Percentiles rank a stretch among this genome's conserved stretches.
These are phyloP conservation scores for Candida tropicalis DNA, from an alignment of 1,139 yeast species.

Conservation along the genomic window DNA sequence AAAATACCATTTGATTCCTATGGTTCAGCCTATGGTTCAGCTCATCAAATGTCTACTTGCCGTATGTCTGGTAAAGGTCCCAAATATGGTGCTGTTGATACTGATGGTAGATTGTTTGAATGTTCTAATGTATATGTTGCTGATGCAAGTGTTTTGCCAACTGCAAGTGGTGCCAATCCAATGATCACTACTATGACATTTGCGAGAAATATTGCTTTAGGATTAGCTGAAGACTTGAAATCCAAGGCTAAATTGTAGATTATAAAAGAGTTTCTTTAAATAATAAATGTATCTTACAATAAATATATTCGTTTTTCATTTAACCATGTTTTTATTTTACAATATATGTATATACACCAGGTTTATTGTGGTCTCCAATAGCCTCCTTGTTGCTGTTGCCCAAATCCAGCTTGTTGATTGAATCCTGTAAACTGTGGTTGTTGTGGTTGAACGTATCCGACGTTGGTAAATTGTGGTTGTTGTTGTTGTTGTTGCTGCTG, in stretches of 20 bases:
- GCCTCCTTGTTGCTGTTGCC: slow-evolving; percentile 18
- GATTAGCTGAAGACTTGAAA: slow-evolving; percentile 37
- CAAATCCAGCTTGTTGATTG: slow-evolving; percentile 15
- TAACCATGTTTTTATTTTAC: not conserved
- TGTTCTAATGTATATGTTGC: slow-evolving; percentile 57
- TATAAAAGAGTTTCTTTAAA: not conserved
- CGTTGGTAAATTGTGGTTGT: slow-evolving; percentile 18
- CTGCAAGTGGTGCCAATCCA: slow-evolving; percentile 65
- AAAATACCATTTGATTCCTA: slow-evolving; percentile 30
- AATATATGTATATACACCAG: not conserved
- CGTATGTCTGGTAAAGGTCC: slow-evolving; percentile 57
- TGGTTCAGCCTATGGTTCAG: slow-evolving; percentile 49
- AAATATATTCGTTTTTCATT: not conserved
- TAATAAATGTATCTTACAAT: not conserved
- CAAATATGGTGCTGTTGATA: slow-evolving; percentile 50
- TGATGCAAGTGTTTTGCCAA: slow-evolving; percentile 59
- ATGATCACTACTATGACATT: slow-evolving; percentile 48
- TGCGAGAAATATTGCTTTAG: slow-evolving; percentile 40
- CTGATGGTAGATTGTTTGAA: slow-evolving; percentile 53
- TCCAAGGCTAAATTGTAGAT: slow-evolving; percentile 32
- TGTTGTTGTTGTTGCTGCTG: slow-evolving; percentile 23
- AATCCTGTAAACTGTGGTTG: slow-evolving; percentile 18
- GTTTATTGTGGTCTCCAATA: slow-evolving; percentile 13
- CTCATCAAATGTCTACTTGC: slow-evolving; percentile 65
- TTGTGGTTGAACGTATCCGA: slow-evolving; percentile 16